Conservation (phyloP, 2,329 filamentous ascomycete genomes). For the Aspergillus sojae region DNA sequence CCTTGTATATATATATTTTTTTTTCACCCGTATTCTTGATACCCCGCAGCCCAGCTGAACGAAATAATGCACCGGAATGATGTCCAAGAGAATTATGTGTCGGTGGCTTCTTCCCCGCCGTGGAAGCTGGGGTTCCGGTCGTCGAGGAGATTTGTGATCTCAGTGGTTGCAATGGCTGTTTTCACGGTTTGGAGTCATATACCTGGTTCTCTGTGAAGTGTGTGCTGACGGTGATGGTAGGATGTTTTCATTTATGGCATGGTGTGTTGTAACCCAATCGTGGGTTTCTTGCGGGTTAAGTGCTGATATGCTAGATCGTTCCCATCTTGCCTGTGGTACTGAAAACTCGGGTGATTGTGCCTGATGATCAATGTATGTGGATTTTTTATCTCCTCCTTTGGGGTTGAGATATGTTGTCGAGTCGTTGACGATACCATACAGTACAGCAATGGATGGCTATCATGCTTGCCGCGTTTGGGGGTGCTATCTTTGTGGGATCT, state of each 20-base stretch:
- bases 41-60: background rate
- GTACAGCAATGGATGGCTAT: conserved; percentile 72
- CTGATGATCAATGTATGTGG: conserved; percentile 46
- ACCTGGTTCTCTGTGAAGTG: background rate
- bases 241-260: conserved; percentile 46
- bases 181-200: conserved; percentile 39
- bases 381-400: conserved; percentile 17
- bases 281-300: background rate
- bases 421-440: background rate
- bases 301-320: conserved; percentile 51
- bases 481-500: conserved; percentile 59
- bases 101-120: conserved; percentile 12
- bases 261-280: conserved; percentile 18
- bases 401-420: background rate
- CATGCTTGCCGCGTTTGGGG: conserved; percentile 70
- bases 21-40: background rate
- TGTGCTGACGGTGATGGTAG: conserved; percentile 20
- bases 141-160: conserved; percentile 42
- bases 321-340: conserved; percentile 72
- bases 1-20: background rate
- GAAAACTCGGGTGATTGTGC: conserved; percentile 27
- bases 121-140: conserved; percentile 39
- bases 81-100: background rate
- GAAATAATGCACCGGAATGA: background rate
- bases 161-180: conserved; percentile 43